Base-by-base conservation (phyloP, 2,329 filamentous ascomycete genomes). In the Xylariales sp. region DNA sequence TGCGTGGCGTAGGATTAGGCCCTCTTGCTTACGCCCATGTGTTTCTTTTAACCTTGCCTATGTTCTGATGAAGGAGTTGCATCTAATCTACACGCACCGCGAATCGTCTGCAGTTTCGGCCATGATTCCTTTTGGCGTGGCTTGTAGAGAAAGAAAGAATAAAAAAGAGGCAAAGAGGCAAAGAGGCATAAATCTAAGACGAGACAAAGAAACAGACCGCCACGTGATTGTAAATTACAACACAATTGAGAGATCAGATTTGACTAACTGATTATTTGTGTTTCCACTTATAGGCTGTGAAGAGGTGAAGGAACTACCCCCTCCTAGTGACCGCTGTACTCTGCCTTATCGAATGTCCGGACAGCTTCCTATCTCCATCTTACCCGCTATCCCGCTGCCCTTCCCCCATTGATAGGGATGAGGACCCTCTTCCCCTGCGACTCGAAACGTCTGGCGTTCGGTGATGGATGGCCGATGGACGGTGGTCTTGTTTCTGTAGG, bases 211-310 rank as follows among this genome's bases (percentile, higher is more conserved):
- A 46, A 60, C 52, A 65, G 46, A 61, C 60, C 63, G 53, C 67
- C 67, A 18, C 53, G 49, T 64, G 62, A 58, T 68, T 66, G 64
- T 68, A 64, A 64, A 64, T 54, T 65, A 67, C 64, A 57, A 69
- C 60, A 63, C 54, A 70, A 71, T 69, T 64, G 41, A 71, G 69
- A 68, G 59, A 71, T 64, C 49, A 14, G 48, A 56, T 69, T 69
- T 70, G 69, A 67, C 70, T 77, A 69, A 77, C 75, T 76, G 71
- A 76, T 75, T 72, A 53, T 69, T 72, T 74, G 53, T 69, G 52
- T 74, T 66, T 69, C 68, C 53, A 68, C 62, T 65, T 71, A 70
- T 77, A 78, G 76, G 76, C 74, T 78, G 76, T 78, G 68, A 74
- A 74, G 72, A 67, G 64, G 65, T 74, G 68, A 70, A 39, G 56